Evolutionary conservation across 352 stramenopile species (phyloP).

Genomic region (Phytophthora crassamura): DNA sequence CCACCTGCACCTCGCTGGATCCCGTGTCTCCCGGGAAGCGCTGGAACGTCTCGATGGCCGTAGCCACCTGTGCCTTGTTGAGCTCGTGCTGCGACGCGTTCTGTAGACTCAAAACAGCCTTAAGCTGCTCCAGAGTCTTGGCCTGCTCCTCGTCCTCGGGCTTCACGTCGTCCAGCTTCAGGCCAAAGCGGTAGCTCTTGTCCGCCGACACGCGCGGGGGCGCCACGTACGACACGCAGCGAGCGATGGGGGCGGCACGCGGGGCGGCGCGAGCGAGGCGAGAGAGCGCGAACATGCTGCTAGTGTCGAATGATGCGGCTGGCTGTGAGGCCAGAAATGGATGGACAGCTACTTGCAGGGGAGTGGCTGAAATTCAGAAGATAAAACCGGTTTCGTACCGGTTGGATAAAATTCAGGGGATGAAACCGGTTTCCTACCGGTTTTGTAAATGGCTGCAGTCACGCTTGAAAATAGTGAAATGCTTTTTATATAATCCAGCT

Average conservation of each 20-base stretch:
- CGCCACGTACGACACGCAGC: conserved; percentile 69
- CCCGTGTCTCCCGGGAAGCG: conserved; percentile 87
- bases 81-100: conserved; percentile 87
- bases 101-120: conserved; percentile 72
- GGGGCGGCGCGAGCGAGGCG: conserved; percentile 38
- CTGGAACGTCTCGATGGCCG: conserved; percentile 87
- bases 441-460: background rate
- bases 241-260: conserved; percentile 5
- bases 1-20: conserved; percentile 88
- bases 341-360: background rate
- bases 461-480: too few species aligned
- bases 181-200: conserved; percentile 71
- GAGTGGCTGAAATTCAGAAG: background rate
- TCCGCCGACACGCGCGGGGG: conserved; percentile 59
- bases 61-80: conserved; percentile 83
- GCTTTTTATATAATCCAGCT: too few species aligned
- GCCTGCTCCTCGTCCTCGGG: conserved; percentile 49
- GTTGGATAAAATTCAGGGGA: conserved; percentile 6
- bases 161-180: conserved; percentile 59
- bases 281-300: conserved; percentile 52
- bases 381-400: background rate
- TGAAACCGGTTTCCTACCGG: background rate
- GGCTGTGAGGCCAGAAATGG: conserved; percentile 26
- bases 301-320: background rate
- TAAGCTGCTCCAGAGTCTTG: conserved; percentile 58